Percentiles rank a stretch among this genome's conserved stretches.
Evolutionary conservation across 2,329 filamentous ascomycete genomes (phyloP).

Genomic region (Daldinia sp.): DNA sequence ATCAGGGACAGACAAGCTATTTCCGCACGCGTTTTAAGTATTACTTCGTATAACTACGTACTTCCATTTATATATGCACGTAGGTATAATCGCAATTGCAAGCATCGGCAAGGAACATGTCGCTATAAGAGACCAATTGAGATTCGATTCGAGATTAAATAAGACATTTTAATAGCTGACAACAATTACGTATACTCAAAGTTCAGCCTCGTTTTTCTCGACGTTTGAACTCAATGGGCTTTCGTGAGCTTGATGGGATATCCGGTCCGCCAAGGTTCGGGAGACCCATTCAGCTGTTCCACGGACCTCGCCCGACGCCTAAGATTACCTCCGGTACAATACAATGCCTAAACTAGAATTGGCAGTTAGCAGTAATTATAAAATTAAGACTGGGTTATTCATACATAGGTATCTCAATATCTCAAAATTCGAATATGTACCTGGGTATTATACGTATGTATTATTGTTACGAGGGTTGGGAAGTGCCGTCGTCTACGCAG

Average conservation of each 20-base stretch:
- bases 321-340: slow-evolving; percentile 1
- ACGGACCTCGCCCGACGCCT: slow-evolving; percentile 13
- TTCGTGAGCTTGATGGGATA: slow-evolving; percentile 10
- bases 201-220: slow-evolving; percentile 31
- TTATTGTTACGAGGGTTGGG: slow-evolving; percentile 17
- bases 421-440: background rate
- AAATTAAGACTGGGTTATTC: slow-evolving; percentile 3
- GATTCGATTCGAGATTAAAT: background rate
- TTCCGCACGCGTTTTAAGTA: slow-evolving; percentile 10
- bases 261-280: slow-evolving; percentile 17
- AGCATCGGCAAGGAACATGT: background rate
- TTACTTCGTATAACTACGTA: slow-evolving; percentile 3
- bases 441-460: background rate
- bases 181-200: background rate
- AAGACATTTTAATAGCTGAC: slow-evolving; percentile 1
- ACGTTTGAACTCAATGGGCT: slow-evolving; percentile 7
- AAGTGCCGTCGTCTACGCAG: slow-evolving; percentile 10
- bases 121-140: background rate
- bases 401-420: background rate
- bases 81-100: background rate
- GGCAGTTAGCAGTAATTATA: too few species aligned
- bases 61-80: background rate
- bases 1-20: slow-evolving; percentile 9
- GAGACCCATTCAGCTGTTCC: slow-evolving; percentile 19
- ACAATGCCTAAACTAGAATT: slow-evolving; percentile 1